Conservation (phyloP, 2,329 filamentous ascomycete species). For the Claviceps sp. region DNA sequence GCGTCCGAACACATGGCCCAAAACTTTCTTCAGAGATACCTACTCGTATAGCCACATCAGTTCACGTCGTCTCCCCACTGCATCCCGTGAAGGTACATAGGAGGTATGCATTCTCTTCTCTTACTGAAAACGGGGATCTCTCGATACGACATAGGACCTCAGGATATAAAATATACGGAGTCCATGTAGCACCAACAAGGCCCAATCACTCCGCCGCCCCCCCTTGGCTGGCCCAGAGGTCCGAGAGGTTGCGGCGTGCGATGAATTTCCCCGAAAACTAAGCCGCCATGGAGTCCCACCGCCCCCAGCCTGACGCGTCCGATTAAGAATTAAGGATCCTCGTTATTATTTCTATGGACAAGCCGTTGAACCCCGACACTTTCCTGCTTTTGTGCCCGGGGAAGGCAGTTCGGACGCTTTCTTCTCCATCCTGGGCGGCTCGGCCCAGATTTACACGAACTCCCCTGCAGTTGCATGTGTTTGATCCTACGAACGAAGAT, state of each 20-base stretch:
- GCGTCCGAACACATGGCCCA: neutral
- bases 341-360: too few species aligned
- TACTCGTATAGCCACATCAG: neutral
- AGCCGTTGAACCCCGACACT: too few species aligned
- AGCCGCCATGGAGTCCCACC: neutral
- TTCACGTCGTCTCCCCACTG: too few species aligned
- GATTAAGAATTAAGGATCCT: too few species aligned
- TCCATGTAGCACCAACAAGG: too few species aligned
- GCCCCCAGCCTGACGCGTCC: too few species aligned
- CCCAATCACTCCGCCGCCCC: neutral
- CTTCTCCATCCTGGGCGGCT: neutral
- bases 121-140: too few species aligned
- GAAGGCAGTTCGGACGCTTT: neutral
- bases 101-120: neutral
- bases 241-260: neutral
- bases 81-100: neutral
- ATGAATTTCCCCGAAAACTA: neutral
- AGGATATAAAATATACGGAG: too few species aligned
- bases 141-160: neutral
- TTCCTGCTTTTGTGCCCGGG: neutral
- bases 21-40: neutral
- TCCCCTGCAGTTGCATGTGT: neutral
- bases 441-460: neutral
- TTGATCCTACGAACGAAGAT: neutral
- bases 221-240: neutral